phyloP scores from a whole-genome alignment of 768 basidiomycete species.

The Amyloporia xantha region DNA sequence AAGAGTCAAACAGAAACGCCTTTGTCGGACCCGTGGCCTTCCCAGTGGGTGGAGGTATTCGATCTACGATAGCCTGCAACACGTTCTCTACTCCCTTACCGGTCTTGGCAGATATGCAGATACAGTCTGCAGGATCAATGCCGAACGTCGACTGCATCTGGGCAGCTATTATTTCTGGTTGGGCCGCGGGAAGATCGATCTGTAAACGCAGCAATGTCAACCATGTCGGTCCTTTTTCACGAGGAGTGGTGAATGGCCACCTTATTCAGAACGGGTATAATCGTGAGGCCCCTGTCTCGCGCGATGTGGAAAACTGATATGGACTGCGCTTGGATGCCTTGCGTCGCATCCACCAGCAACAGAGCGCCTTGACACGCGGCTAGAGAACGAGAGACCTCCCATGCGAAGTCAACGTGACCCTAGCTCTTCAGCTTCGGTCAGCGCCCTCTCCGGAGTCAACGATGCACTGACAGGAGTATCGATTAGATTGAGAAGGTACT shows the following conservation, averaged over 20 bases:
- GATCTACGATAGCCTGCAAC: conserved; percentile 71
- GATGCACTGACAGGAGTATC: conserved; percentile 77
- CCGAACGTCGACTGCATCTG: conserved; percentile 84
- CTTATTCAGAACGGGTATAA: conserved; percentile 93
- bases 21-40: conserved; percentile 50
- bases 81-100: conserved; percentile 77
- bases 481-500: conserved; percentile 84
- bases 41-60: conserved; percentile 77
- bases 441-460: not conserved
- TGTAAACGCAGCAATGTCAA: conserved; percentile 23
- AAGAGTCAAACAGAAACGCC: conserved; percentile 90
- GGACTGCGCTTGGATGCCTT: conserved; percentile 97
- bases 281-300: conserved; percentile 67
- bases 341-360: conserved; percentile 87
- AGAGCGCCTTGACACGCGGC: conserved; percentile 91
- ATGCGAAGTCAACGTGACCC: conserved; percentile 98
- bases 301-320: conserved; percentile 93
- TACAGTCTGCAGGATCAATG: conserved; percentile 63
- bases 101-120: conserved; percentile 89
- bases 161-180: conserved; percentile 69
- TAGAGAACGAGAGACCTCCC: conserved; percentile 90
- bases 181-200: conserved; percentile 91
- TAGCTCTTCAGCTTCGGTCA: conserved; percentile 19
- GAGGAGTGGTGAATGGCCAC: conserved; percentile 28
- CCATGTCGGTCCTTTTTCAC: conserved; percentile 1